Evolutionary conservation across 345 rosid genomes (phyloP), one percentile per base, ranked within the genome.

Genomic region (Syzygium aromaticum): DNA sequence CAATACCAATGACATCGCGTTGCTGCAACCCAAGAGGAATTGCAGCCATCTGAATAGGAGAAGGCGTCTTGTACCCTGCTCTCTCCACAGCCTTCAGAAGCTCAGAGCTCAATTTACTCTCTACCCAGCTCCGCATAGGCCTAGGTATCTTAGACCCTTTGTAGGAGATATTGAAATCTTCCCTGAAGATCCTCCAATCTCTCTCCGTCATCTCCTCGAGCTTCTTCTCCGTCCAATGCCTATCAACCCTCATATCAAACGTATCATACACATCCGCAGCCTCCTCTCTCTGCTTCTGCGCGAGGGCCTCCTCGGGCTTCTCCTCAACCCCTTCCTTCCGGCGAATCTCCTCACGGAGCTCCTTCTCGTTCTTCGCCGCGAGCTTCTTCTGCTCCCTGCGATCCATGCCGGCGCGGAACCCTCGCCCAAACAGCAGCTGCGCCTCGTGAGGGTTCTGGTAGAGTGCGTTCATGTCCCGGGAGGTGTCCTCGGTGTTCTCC

Each of bases 361-460:
- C 99, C 92, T 95, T 96, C 96, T 95, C 99, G 87, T 94, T 95
- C 95, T 94, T 94, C 23, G 97, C 98, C 1, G 99, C 98, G 8
- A 96, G 94, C 86, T 94, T 98, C 89, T 98, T 98, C 97, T 98
- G 98, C 93, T 98, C 98, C 84, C 98, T 95, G 13, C 99, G 90
- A 87, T 98, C 99, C 96, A 96, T 95, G 4, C 99, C 99, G 1
- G 98, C 99, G 5, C 99, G 94, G 89, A 98, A 98, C 85, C 99
- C 99, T 78, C 99, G 90, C 8, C 98, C 99, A 33, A 96, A 98
- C 86, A 96, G 89, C 51, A 95, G 92, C 89, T 95, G 99, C 53
- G 99, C 99, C 90, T 98, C 99, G 85, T 98, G 98, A 91, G 99
- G 99, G 93, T 94, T 96, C 86, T 95, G 98, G 91, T 95, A 95